Evolutionary conservation across 441 rosid genomes (phyloP).

Genomic region (Aquilaria agallochum): DNA sequence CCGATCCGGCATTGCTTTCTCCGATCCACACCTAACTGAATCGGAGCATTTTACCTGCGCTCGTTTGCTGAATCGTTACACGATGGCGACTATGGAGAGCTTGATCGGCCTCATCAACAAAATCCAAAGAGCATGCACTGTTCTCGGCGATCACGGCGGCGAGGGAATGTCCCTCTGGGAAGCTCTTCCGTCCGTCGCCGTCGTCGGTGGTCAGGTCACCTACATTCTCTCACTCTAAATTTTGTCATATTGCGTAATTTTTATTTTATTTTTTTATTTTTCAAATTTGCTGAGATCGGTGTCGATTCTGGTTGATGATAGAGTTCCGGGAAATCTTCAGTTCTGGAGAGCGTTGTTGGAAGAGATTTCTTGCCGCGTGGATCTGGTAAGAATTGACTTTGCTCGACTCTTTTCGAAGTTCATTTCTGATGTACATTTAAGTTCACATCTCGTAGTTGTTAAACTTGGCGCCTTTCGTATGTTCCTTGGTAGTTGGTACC

Average conservation of each 20-base stretch:
- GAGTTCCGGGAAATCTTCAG: background rate
- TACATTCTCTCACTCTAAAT: background rate
- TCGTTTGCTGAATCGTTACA: constrained; percentile 15
- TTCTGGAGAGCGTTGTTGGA: background rate
- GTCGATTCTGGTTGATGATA: background rate
- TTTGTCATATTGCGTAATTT: background rate
- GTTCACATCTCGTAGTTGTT: too few species aligned
- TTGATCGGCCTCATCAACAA: constrained; percentile 1
- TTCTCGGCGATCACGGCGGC: constrained; percentile 1
- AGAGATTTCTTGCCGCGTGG: background rate
- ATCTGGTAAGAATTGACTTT: background rate
- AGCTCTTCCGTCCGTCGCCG: constrained; percentile 3
- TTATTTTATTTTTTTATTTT: constrained; percentile 2
- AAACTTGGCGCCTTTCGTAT: background rate
- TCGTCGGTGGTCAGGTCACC: background rate
- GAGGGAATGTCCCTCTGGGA: background rate
- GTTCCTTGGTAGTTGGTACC: too few species aligned
- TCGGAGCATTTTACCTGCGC: too few species aligned
- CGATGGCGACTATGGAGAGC: constrained; percentile 2
- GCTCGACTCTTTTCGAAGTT: background rate
- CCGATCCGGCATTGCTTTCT: constrained; percentile 5
- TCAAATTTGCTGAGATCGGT: constrained; percentile 3
- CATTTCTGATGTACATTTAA: constrained; percentile 3
- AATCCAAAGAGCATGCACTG: constrained; percentile 1
- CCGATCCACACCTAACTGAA: constrained; percentile 17